A percentile compares a stretch with the other conserved stretches of the same genome.
phyloP scores from a whole-genome alignment of 805 yeast genomes.

The Yarrowia keelungensis region DNA sequence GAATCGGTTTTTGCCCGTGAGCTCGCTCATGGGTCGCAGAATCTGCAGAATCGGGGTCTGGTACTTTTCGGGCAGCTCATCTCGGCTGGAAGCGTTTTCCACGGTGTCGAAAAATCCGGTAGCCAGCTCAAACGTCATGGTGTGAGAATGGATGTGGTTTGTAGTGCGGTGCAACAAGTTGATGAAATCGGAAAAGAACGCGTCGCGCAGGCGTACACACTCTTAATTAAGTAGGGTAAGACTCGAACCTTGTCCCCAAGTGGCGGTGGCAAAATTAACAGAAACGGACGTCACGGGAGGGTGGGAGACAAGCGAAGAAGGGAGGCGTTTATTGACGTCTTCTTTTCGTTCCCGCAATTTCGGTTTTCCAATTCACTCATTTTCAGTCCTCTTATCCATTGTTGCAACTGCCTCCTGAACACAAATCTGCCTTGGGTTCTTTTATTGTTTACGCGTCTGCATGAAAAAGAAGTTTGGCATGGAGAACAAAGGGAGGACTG shows the following conservation, averaged over 20 bases:
- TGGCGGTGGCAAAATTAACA: conserved; percentile 13
- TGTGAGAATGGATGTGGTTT: neutral
- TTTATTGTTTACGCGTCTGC: conserved; percentile 25
- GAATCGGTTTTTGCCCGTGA: conserved; percentile 25
- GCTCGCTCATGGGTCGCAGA: conserved; percentile 21
- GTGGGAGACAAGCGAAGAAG: too few species aligned
- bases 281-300: too few species aligned
- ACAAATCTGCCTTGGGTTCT: neutral
- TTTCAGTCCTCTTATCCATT: neutral
- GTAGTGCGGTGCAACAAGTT: neutral
- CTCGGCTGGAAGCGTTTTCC: conserved; percentile 7
- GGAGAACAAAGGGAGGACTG: too few species aligned
- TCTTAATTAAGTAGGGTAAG: conserved; percentile 19
- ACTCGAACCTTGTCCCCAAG: neutral
- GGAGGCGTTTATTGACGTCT: too few species aligned
- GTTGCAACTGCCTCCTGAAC: neutral
- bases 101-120: conserved; percentile 34
- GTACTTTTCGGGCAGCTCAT: conserved; percentile 2
- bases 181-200: conserved; percentile 18
- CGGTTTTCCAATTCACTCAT: too few species aligned
- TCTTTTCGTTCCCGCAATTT: too few species aligned
- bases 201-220: conserved; percentile 35
- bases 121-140: conserved; percentile 12
- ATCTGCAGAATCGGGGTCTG: conserved; percentile 12
- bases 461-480: neutral